Conservation (phyloP, 2,329 filamentous ascomycete species). For the Xylariaceae sp. region DNA sequence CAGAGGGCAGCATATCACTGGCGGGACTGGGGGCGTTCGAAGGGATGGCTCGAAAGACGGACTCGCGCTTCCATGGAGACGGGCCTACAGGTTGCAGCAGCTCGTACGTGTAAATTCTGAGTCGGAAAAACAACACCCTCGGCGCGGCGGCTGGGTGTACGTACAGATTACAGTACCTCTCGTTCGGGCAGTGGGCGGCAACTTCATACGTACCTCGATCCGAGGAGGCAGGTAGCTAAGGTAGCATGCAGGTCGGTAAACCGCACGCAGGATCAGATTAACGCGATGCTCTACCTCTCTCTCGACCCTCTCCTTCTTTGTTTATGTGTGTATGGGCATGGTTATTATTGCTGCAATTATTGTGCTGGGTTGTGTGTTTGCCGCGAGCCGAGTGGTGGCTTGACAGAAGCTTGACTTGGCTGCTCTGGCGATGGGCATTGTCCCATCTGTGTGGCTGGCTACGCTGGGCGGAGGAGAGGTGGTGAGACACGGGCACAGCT, state of each 20-base stretch:
- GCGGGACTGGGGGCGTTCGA: slow-evolving; percentile 11
- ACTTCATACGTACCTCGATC: slow-evolving; percentile 10
- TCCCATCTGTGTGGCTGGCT: too few relatives aligned
- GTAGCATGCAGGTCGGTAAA: slow-evolving; percentile 12
- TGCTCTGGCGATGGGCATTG: too few relatives aligned
- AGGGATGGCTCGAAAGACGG: too few relatives aligned
- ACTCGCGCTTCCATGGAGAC: slow-evolving; percentile 1
- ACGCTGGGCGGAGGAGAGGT: too few relatives aligned
- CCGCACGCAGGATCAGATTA: background rate
- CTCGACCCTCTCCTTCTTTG: slow-evolving; percentile 1
- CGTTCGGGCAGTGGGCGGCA: slow-evolving; percentile 14
- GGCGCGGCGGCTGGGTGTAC: slow-evolving; percentile 12
- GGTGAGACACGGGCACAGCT: too few relatives aligned
- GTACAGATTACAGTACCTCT: too few relatives aligned
- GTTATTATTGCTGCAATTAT: too few relatives aligned
- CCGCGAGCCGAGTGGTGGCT: too few relatives aligned
- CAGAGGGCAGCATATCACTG: slow-evolving; percentile 18
- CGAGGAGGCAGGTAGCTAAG: slow-evolving; percentile 12
- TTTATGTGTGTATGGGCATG: slow-evolving; percentile 1
- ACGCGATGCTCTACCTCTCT: too few relatives aligned
- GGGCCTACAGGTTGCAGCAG: slow-evolving; percentile 1
- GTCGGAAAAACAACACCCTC: slow-evolving; percentile 1
- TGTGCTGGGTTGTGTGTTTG: too few relatives aligned
- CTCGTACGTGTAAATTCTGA: background rate
- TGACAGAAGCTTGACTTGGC: too few relatives aligned